Evolutionary conservation across 2,329 filamentous ascomycete species (phyloP).

Genomic region (Colletotrichum ledebouriae): DNA sequence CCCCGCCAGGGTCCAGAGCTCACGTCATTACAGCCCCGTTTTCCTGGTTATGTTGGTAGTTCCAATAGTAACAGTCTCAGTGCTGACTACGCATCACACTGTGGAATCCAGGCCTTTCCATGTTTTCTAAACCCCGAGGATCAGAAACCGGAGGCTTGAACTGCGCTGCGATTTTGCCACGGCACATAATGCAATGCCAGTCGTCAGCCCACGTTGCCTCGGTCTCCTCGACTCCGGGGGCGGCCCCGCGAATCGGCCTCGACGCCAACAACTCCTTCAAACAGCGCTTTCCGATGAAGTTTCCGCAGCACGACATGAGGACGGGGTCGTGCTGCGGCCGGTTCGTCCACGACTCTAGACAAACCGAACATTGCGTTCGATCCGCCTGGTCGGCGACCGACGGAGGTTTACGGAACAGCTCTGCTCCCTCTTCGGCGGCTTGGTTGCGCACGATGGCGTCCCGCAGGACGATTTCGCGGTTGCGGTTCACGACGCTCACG

Average conservation of each 20-base stretch:
- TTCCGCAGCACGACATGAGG: conserved; percentile 26
- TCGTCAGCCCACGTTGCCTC: conserved; percentile 11
- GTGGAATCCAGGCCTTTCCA: not conserved
- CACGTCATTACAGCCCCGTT: not conserved
- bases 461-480: conserved; percentile 8
- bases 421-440: not conserved
- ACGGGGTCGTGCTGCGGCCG: conserved; percentile 33
- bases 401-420: not conserved
- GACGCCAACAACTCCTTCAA: conserved; percentile 27
- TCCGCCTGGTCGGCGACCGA: not conserved
- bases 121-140: too few species aligned
- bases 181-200: conserved; percentile 27
- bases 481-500: conserved; percentile 19
- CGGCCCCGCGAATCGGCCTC: conserved; percentile 10
- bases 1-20: too few species aligned
- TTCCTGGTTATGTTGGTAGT: too few species aligned
- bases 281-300: conserved; percentile 27
- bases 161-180: conserved; percentile 3
- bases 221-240: not conserved
- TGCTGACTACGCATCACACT: not conserved
- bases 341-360: conserved; percentile 14
- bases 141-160: conserved; percentile 4
- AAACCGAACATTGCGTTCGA: conserved; percentile 4
- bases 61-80: too few species aligned
- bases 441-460: conserved; percentile 20